Percentiles rank a stretch among this genome's conserved stretches.
Evolutionary conservation across 495 filamentous ascomycete species (phyloP).

Genomic region (Neurospora intermedia): DNA sequence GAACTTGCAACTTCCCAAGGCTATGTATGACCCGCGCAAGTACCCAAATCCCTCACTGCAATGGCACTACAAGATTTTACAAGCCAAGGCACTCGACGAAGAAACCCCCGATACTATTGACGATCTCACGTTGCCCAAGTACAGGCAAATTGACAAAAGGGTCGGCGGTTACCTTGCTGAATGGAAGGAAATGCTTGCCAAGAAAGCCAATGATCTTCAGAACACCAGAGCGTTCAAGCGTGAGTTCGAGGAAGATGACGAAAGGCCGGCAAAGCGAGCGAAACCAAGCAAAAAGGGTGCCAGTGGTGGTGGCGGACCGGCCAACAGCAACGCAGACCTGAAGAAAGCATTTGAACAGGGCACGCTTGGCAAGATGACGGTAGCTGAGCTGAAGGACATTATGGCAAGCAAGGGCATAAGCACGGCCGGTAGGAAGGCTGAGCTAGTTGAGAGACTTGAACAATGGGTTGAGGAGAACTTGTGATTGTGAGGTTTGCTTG

Average conservation of each 20-base stretch:
- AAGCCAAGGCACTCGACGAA: slow-evolving; percentile 86
- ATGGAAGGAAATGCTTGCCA: slow-evolving; percentile 57
- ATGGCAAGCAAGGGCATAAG: slow-evolving; percentile 50
- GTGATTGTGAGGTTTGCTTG: slow-evolving; percentile 7
- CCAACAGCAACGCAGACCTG: slow-evolving; percentile 46
- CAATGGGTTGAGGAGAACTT: slow-evolving; percentile 56
- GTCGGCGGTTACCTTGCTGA: slow-evolving; percentile 65
- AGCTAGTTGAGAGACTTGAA: slow-evolving; percentile 69
- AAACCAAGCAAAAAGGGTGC: slow-evolving; percentile 20
- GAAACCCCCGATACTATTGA: slow-evolving; percentile 71
- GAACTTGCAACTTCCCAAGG: slow-evolving; percentile 84
- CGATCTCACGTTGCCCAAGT: slow-evolving; percentile 79
- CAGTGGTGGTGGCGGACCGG: slow-evolving; percentile 4
- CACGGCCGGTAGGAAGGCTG: slow-evolving; percentile 61
- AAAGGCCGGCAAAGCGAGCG: slow-evolving; percentile 29
- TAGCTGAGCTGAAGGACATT: slow-evolving; percentile 59
- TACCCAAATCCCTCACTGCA: slow-evolving; percentile 94
- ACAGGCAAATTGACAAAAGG: slow-evolving; percentile 70
- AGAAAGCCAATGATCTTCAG: slow-evolving; percentile 32
- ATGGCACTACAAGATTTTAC: slow-evolving; percentile 95
- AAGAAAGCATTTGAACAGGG: slow-evolving; percentile 47
- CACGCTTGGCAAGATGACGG: slow-evolving; percentile 57
- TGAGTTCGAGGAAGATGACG: slow-evolving; percentile 29
- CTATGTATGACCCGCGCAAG: slow-evolving; percentile 65
- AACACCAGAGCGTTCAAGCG: slow-evolving; percentile 30